Base-by-base conservation (phyloP, 2,329 filamentous ascomycete genomes). In the Aspergillus sp. region DNA sequence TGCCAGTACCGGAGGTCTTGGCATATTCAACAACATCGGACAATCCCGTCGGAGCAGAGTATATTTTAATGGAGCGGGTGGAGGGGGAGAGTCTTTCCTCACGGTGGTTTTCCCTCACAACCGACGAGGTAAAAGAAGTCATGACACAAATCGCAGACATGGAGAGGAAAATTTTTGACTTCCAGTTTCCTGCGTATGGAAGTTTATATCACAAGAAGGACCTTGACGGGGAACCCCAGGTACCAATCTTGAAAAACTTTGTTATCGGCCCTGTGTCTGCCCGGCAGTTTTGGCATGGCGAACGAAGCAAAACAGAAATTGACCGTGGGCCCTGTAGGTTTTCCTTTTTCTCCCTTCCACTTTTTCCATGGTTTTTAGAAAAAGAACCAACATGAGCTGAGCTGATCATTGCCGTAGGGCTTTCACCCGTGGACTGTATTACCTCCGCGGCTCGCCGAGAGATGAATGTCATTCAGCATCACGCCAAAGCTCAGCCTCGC, bases 61-160 rank as follows among this genome's bases (percentile, higher is more conserved):
- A 75, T 53, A 73, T 80, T 24, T 64, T 79, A n/a, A 77, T 78
- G 71, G 74, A 78, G 57, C 67, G 68, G n/a, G 47, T 75, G 13
- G 49, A 62, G 1, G 76, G 76, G 2, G 67, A 70, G 41, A 68
- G 65, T 60, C 65, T 72, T 22, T 43, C 41, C 41, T 43, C 41
- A n/a, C n/a, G n/a, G n/a, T n/a, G n/a, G n/a, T n/a, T n/a, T n/a
- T n/a, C n/a, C n/a, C n/a, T n/a, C n/a, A n/a, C n/a, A n/a, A n/a
- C n/a, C n/a, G n/a, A n/a, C n/a, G n/a, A n/a, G n/a, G n/a, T n/a
- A n/a, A n/a, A n/a, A n/a, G n/a, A n/a, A n/a, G n/a, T n/a, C n/a
- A n/a, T n/a, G n/a, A n/a, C n/a, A n/a, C n/a, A n/a, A n/a, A n/a
- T n/a, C n/a, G n/a, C n/a, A n/a, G n/a, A n/a, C n/a, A n/a, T n/a